A percentile compares a stretch with the other conserved stretches of the same genome.
These are phyloP conservation scores for Skeletonema potamos DNA, from an alignment of 108 stramenopile genomes.

Conservation along the genomic window DNA sequence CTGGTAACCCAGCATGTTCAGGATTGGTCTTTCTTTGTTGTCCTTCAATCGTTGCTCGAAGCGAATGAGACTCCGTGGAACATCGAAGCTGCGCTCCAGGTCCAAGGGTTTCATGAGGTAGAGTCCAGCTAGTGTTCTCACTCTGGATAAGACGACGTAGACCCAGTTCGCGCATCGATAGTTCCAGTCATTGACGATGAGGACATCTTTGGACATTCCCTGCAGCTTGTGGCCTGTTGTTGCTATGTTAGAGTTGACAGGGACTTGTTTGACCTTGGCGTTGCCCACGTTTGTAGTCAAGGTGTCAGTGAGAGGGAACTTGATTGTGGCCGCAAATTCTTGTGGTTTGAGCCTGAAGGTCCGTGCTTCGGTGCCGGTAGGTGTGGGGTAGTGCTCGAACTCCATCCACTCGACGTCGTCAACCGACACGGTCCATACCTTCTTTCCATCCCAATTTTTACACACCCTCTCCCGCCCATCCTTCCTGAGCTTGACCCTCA, in stretches of 20 bases:
- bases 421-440: neutral
- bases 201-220: slow-evolving; percentile 10
- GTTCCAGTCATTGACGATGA: neutral
- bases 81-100: neutral
- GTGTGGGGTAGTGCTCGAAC: neutral
- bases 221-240: slow-evolving; percentile 22
- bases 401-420: neutral
- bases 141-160: slow-evolving; percentile 11
- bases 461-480: neutral
- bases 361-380: neutral
- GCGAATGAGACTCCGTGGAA: neutral
- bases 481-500: neutral
- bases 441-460: slow-evolving; percentile 4
- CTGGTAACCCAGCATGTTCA: too few relatives aligned
- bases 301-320: neutral
- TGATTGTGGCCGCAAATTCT: neutral
- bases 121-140: slow-evolving; percentile 17
- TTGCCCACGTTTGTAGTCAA: neutral
- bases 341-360: neutral
- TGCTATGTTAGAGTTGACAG: slow-evolving; percentile 9
- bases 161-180: slow-evolving; percentile 4
- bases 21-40: neutral
- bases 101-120: slow-evolving; percentile 7
- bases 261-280: neutral
- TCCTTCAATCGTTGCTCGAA: neutral